Base-by-base conservation (phyloP, 345 rosid species). In the Iberis pinnata region DNA sequence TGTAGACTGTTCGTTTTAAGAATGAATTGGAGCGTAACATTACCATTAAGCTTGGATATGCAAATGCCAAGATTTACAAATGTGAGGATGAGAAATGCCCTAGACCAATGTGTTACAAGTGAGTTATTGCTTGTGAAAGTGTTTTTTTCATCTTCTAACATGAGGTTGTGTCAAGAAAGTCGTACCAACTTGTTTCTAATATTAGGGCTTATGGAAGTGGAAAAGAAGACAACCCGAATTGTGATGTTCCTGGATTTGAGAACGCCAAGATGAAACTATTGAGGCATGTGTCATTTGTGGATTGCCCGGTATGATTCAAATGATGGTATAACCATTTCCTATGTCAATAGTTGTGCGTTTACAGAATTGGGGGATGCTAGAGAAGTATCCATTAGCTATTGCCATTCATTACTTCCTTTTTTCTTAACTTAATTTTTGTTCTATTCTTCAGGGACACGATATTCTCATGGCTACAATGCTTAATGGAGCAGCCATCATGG, bases 401-500 rank as follows among this genome's bases (percentile, higher is more conserved):
- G 19, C 12, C 52, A 24, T 4, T 1, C 18, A 0, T 15, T 18
- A 36, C n/a, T 35, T 50, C 35, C 13, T 14, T 39, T 27, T 31
- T 33, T 45, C 4, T 36, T 43, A 27, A 48, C 18, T 22, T n/a
- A 31, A 8, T 46, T 49, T 31, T 33, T 42, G 25, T 37, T 60
- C 20, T 55, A 15, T 37, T 51, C 43, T 29, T 44, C 53, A 88
- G 98, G 98, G 98, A 44, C 98, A 92, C 48, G 98, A 92, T 74
- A 92, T 92, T 82, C 96, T 92, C 70, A 92, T 92, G 98, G 96
- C 98, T 55, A 88, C 98, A 2, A 92, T 92, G 98, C 98, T 92
- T 44, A 92, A 92, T 44, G 98, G 98, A 76, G 96, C 98, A 9
- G 95, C 98, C n/a, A 92, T 92, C 64, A 92, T 92, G 98, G 98